phyloP scores from a whole-genome alignment of 1,284 basidiomycete species.

The Sporisorium sorghi region DNA sequence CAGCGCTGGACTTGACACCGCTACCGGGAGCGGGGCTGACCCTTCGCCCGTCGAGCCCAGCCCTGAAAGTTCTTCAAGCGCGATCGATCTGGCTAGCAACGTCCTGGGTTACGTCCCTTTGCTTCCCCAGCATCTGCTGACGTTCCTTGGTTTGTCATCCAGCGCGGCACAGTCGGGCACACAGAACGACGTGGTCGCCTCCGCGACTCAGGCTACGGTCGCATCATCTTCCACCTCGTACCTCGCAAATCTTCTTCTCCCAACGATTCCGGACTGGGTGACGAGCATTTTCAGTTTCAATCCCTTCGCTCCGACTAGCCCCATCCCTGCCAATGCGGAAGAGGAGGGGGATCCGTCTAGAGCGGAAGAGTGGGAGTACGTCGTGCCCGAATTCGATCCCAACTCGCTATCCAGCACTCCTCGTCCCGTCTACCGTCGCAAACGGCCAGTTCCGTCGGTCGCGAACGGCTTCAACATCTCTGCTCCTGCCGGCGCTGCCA shows the following conservation, averaged over 20 bases:
- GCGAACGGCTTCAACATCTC: slow-evolving; percentile 41
- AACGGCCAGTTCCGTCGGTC: slow-evolving; percentile 40
- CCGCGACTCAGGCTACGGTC: background rate
- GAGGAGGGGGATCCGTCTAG: slow-evolving; percentile 12
- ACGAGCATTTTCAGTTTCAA: slow-evolving; percentile 21
- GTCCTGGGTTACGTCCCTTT: slow-evolving; percentile 46
- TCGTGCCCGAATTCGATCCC: slow-evolving; percentile 54
- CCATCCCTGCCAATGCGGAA: background rate
- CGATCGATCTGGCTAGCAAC: background rate
- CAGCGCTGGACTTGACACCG: slow-evolving; percentile 19
- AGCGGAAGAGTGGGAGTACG: slow-evolving; percentile 57
- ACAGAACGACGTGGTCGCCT: background rate
- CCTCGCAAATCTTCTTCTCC: slow-evolving; percentile 11
- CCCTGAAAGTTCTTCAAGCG: background rate
- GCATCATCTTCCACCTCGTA: slow-evolving; percentile 12
- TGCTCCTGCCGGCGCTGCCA: background rate
- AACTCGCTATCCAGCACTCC: slow-evolving; percentile 42
- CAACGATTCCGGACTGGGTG: slow-evolving; percentile 24
- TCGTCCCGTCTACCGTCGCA: slow-evolving; percentile 54
- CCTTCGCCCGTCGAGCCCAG: background rate
- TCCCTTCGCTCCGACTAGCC: background rate
- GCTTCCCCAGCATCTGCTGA: slow-evolving; percentile 50
- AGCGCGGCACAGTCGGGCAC: background rate
- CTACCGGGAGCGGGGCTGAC: background rate
- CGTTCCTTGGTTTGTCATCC: slow-evolving; percentile 37